These are phyloP conservation scores for Nicotiana tomentosiformis DNA, from an alignment of 257 asterid species.

Conservation along the genomic window DNA sequence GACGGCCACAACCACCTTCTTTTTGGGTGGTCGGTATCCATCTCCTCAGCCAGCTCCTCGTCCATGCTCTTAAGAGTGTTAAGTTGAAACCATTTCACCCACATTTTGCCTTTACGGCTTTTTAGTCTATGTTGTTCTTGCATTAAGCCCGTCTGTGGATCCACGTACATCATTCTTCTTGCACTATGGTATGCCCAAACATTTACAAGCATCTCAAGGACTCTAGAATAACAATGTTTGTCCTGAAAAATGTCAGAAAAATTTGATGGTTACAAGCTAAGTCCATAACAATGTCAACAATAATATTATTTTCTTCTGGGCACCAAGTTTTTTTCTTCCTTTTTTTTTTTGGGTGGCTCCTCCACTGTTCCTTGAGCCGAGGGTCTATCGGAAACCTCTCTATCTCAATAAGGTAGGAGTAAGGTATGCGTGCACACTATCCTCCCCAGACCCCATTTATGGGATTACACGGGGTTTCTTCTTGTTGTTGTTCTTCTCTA, in stretches of 20 bases:
- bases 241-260: constrained; percentile 45
- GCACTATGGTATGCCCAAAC: constrained; percentile 98
- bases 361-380: no score
- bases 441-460: no score
- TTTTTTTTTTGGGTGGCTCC: no score
- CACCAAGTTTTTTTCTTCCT: no score
- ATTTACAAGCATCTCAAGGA: constrained; percentile 79
- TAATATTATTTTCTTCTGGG: neutral
- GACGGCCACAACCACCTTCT: constrained; percentile 83
- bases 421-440: no score
- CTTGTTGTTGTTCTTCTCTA: neutral
- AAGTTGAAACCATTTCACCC: constrained; percentile 84
- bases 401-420: no score
- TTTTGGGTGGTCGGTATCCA: constrained; percentile 50
- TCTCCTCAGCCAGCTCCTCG: constrained; percentile 87
- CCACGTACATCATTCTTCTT: constrained; percentile 70
- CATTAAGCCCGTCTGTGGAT: constrained; percentile 68
- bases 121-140: constrained; percentile 68
- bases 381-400: no score
- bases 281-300: neutral
- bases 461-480: no score
- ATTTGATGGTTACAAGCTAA: neutral
- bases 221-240: constrained; percentile 78
- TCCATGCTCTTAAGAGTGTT: constrained; percentile 79
- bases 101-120: constrained; percentile 71